Base-by-base conservation (phyloP, 2,329 filamentous ascomycete genomes). In the Epichloe sibirici region DNA sequence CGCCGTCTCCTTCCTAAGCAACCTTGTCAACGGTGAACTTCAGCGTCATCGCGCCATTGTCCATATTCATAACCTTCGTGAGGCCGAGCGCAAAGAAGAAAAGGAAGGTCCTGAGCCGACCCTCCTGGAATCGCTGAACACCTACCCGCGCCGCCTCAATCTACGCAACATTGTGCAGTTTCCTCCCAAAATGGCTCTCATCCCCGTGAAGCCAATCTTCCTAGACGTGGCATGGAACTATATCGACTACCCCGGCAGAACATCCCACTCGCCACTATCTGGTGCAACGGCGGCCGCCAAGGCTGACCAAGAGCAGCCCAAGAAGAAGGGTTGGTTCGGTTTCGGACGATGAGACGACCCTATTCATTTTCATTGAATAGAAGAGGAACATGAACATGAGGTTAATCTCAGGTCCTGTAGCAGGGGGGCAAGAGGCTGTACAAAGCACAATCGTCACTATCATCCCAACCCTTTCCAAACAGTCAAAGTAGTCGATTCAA, bases 171-270 rank as follows among this genome's bases (percentile, higher is more conserved):
- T 98, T 28, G 90, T 97, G 46, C 79, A 83, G 4, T 96, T 90
- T 67, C 93, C 93, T 12, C 90, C 91, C 1, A 86, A 83, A 64
- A 72, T 96, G 58, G 82, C 88, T 56, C 78, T 86, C 1, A 82
- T 97, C 40, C 90, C 93, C 0, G 85, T 95, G 50, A 98, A 98
- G 73, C 93, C 93, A 31, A 76, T 97, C 37, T 97, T 97, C 75
- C 81, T 97, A 54, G 93, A 98, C 64, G 85, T 95, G 7, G 93
- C 93, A 9, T 98, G 89, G 87, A 97, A 97, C 66, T 97, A 96
- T 66, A 90, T 98, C 56, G 82, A 89, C 48, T 98, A 98, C 64
- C 90, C 90, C 0, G 83, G 82, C 37, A 81, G 81, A 59, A 59
- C 68, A 28, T 45, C 39, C 1, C 35, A 34, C 11, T 5, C 47